Evolutionary conservation across 1,284 basidiomycete species (phyloP), one percentile per base, ranked within the genome.

Genomic region (Peniophora sp.): DNA sequence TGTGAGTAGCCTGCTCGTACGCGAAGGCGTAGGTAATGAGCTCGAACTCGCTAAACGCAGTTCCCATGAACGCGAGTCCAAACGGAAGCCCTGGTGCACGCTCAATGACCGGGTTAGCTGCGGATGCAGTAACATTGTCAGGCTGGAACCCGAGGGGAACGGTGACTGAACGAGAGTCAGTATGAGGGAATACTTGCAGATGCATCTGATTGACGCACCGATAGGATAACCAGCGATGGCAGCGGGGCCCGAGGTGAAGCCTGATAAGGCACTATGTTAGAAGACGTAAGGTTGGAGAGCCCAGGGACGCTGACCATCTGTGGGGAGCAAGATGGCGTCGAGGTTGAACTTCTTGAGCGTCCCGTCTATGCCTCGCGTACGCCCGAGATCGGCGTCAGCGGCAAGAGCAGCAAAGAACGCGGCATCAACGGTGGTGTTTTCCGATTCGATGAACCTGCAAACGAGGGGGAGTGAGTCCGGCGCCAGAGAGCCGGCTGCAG

Each of bases 111-210:
- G 61, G 60, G 42, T 52, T 52, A 10, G 67, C 68, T 0, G 63
- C 55, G 0, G 61, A 59, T 8, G 66, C 57, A 1, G 60, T 58
- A 3, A 67, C 63, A 53, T 78, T 72, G 41, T 76, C 70, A 0
- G 78, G 79, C 54, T 74, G 77, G 65, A 83, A 84, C 0, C 79
- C 80, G 0, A 85, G 68, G 3, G 81, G 81, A 14, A 83, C 80
- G 75, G 52, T 32, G 37, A 41, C 37, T 32, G 39, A 9, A 8
- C n/a, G 9, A 41, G 39, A 15, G 39, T 41, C n/a, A 17, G 39
- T 8, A 22, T 9, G 39, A n/a, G 22, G 17, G n/a, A 23, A 17
- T n/a, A 32, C 5, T 12, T 32, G 22, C 34, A 3, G 45, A 46
- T 20, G 23, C 18, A 34, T 47, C 23, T 15, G 32, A 39, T 14